phyloP scores from a whole-genome alignment of 2,329 filamentous ascomycete species.

The Phaeosphaeriaceae sp. region DNA sequence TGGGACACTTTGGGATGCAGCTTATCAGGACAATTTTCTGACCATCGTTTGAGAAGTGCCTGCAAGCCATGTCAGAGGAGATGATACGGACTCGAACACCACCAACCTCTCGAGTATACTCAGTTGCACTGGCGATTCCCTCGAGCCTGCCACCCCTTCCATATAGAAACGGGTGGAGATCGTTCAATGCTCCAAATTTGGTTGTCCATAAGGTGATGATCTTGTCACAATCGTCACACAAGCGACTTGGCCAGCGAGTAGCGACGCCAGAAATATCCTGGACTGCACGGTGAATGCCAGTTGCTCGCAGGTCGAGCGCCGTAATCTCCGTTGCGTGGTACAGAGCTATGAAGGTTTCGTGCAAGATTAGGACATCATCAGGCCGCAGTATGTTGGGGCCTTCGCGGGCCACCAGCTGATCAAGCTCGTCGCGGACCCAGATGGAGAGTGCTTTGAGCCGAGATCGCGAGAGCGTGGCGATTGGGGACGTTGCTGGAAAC shows the following conservation, averaged over 20 bases:
- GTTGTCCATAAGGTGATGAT: constrained; percentile 50
- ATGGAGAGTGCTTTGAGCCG: constrained; percentile 46
- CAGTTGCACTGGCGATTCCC: constrained; percentile 48
- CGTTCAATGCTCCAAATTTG: constrained; percentile 48
- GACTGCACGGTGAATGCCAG: constrained; percentile 56
- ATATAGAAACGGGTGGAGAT: constrained; percentile 51
- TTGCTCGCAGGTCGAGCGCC: constrained; percentile 48
- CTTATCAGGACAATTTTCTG: constrained; percentile 38
- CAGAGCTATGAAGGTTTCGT: constrained; percentile 49
- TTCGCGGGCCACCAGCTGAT: constrained; percentile 54
- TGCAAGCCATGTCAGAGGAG: constrained; percentile 14
- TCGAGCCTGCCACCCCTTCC: constrained; percentile 53
- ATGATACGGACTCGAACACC: neutral
- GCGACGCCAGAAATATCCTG: constrained; percentile 52
- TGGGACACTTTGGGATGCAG: constrained; percentile 41
- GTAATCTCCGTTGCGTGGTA: constrained; percentile 32
- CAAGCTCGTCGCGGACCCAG: constrained; percentile 59
- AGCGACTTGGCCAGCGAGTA: constrained; percentile 55
- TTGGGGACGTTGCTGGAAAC: constrained; percentile 14
- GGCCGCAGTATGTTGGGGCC: constrained; percentile 52
- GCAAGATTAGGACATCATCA: constrained; percentile 54
- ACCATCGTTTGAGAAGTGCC: constrained; percentile 44
- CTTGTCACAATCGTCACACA: constrained; percentile 55
- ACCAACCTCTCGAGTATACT: constrained; percentile 49
- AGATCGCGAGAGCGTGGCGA: constrained; percentile 28